Evolutionary conservation across 1,284 basidiomycete species (phyloP), one percentile per base, ranked within the genome.

Genomic region (Sphagnurus paluster): DNA sequence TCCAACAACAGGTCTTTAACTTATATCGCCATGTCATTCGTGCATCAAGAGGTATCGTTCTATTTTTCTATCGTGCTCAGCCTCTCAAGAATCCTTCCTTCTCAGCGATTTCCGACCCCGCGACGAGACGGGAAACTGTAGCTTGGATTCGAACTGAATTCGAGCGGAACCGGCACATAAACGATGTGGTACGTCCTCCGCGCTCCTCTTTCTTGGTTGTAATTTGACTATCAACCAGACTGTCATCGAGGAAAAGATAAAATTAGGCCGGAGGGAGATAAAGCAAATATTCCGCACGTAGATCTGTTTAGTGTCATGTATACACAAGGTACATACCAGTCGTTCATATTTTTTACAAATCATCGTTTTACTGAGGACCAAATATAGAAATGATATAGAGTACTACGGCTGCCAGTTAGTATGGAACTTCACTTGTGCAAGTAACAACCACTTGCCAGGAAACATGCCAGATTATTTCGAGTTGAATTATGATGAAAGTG

Each of bases 141-240:
- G 59, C 60, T 16, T 90, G 87, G 86, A 77, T 90, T 60, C 80
- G 88, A 19, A 57, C 65, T 39, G 87, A 89, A 64, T 80, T 90
- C 53, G 83, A 88, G 57, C 70, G 79, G 47, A 82, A 80, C 56
- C 74, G 65, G 44, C 59, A 80, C 58, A 58, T 87, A 24, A 63
- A 70, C 7, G 81, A 89, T 60, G 61, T 71, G 53, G 88, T 89
- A 44, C 35, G 67, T 56, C 40, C 16, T 23, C 24, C 34, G 24
- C 13, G 11, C 14, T 14, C 32, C 46, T 39, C 14, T 38, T 38
- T 32, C 17, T 34, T 21, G 3, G 42, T 7, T 23, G 20, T 52
- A 29, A 19, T 10, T 34, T 14, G 38, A n/a, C 21, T 63, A 19
- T 58, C 62, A 52, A 63, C 51, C 52, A 80, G 79, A 55, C 48